phyloP scores from a whole-genome alignment of 2,329 filamentous ascomycete genomes.

The Diaporthe sp. region DNA sequence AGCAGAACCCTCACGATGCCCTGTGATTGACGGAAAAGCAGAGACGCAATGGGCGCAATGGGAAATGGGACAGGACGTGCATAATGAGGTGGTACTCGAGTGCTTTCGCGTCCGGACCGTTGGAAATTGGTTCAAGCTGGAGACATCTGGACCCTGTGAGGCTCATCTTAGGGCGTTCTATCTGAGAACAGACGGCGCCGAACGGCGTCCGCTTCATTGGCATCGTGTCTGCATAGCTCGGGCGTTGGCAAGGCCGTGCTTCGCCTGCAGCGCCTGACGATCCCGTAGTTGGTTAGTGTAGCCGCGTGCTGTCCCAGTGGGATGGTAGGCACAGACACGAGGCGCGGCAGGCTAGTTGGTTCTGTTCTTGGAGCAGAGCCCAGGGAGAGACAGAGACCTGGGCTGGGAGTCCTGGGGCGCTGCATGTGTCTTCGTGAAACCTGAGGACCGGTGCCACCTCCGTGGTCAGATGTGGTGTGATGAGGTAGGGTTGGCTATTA shows the following conservation, averaged over 20 bases:
- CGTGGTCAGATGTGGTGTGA: not conserved
- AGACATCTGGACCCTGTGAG: constrained; percentile 20
- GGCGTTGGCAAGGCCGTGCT: constrained; percentile 1
- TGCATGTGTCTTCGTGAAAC: constrained; percentile 15
- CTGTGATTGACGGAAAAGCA: constrained; percentile 21
- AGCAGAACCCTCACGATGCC: not conserved
- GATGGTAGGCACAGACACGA: constrained; percentile 6
- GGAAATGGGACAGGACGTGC: constrained; percentile 8
- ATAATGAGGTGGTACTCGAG: constrained; percentile 20
- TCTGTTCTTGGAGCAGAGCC: not conserved
- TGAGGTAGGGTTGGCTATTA: not conserved
- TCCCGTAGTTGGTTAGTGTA: constrained; percentile 8
- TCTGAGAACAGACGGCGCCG: constrained; percentile 22
- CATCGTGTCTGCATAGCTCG: constrained; percentile 16
- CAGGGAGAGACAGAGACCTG: not conserved
- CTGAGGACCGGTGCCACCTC: constrained; percentile 2
- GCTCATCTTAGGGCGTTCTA: constrained; percentile 18
- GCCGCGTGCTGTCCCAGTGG: constrained; percentile 12
- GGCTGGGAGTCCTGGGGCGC: not conserved
- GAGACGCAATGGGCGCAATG: constrained; percentile 2
- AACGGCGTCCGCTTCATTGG: constrained; percentile 2
- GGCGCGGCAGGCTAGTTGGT: not conserved
- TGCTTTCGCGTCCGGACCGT: constrained; percentile 18
- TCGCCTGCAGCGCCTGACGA: not conserved
- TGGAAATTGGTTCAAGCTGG: constrained; percentile 19